phyloP scores from a whole-genome alignment of 78 protist species.

The Speleostelium caveatum region DNA sequence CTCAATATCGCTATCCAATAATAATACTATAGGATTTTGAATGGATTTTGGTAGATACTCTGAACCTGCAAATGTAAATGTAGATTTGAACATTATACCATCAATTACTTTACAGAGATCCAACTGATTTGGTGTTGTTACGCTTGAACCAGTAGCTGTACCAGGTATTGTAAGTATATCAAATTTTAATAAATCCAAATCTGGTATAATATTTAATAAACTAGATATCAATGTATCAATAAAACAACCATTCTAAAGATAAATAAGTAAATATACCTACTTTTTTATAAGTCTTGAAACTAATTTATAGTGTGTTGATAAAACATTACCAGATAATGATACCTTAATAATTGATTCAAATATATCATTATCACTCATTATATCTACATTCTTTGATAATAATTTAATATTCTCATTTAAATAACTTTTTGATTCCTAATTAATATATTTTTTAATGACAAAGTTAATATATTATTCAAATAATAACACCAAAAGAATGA shows the following conservation, averaged over 20 bases:
- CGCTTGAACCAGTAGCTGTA: neutral
- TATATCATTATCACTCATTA: neutral
- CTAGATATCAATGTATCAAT: too few relatives aligned
- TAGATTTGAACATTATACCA: constrained; percentile 23
- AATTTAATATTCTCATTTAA: too few relatives aligned
- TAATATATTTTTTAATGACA: too few relatives aligned
- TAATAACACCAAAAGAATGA: neutral
- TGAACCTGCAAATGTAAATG: constrained; percentile 51
- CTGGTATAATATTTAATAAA: neutral
- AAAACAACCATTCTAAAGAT: too few relatives aligned
- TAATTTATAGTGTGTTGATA: neutral
- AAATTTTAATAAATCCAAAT: neutral
- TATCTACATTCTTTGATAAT: neutral
- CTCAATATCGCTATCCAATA: constrained; percentile 32
- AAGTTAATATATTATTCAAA: neutral
- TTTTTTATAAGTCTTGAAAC: neutral
- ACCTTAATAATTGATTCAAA: constrained; percentile 22
- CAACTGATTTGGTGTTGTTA: neutral
- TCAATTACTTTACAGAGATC: neutral
- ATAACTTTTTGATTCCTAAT: too few relatives aligned
- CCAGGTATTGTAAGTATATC: neutral
- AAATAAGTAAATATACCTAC: too few relatives aligned
- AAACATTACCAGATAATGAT: constrained; percentile 44
- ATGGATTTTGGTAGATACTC: constrained; percentile 1
- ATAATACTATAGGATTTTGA: constrained; percentile 29